Base-by-base conservation (phyloP, 179 eudicot genomes). In the Dionaea muscipula region DNA sequence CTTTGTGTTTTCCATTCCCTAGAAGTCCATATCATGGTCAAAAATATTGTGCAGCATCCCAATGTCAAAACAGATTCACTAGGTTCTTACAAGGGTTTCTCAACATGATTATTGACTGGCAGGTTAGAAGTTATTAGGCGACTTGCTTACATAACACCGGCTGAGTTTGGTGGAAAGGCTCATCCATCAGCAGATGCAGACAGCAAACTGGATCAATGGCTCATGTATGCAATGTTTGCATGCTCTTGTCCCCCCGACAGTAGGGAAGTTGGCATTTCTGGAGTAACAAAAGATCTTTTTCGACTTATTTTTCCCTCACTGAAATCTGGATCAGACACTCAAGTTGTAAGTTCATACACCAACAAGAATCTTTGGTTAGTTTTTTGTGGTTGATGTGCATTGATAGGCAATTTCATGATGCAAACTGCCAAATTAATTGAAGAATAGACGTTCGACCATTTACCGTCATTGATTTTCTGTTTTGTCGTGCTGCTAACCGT, bases 191-290 rank as follows among this genome's bases (percentile, higher is more conserved):
- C 84, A 66, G 98, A 91, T 63, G 67, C 81, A 18, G 98, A 91
- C 63, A 87, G 67, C 71, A 91, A 87, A 74, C 76, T 87, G 74
- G 98, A 91, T 68, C 98, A 84, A 62, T 91, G 98, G 98, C 88
- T 87, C 65, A 87, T 91, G 91, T 91, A 91, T 79, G 88, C 95
- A 23, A 82, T 84, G 80, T 87, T 91, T 77, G 98, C 95, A 57
- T 87, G 95, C 72, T 87, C 98, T 37, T 87, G 98, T 61, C 91
- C 94, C 63, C 85, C 85, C 52, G 86, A 78, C 63, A 62, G 75
- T 56, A 74, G 84, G 72, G 95, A 87, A 65, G 69, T 82, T 65
- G 84, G 79, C 22, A 83, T 83, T 60, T 80, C 80, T 56, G 80
- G 78, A 51, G 74, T 84, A 54, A 82, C 84, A 28, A 84, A 83